Evolutionary conservation across 176 grass and related monocot species (phyloP), one percentile per base, ranked within the genome.

Genomic region (Avena atlantica): DNA sequence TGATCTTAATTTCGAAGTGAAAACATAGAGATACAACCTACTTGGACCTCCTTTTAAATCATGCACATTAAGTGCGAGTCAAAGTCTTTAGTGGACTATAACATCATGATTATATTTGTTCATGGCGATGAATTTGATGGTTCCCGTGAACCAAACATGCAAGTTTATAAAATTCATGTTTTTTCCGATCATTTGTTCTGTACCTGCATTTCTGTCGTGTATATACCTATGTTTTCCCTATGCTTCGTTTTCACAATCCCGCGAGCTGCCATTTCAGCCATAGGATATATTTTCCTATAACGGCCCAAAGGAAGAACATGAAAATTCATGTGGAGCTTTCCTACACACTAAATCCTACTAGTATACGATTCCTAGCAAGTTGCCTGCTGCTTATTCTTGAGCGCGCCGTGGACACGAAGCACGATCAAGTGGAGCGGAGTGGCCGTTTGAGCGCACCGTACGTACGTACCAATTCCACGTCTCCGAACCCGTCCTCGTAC

Each of bases 401-500:
- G 40, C 0, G 40, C 40, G 1, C 45, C 45, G 45, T 48, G 45
- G 45, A 48, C 45, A 48, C 45, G 9, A 48, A 10, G 0, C 40
- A 42, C 40, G 40, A 64, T 5, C 44, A 2, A 60, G 15, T 34
- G 0, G 21, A 11, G 15, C 12, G 0, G 21, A 11, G 17, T 21
- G 45, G 27, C 19, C 52, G 19, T 17, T 65, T 58, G 34, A 15
- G 73, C 47, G 40, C 25, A 44, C 78, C 10, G 12, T 15, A 70
- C 40, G 40, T 42, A 42, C 47, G 45, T 81, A 88, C 90, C 90
- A 74, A 75, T 60, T 89, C 76, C 52, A 94, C 86, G 57, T 94
- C 92, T 2, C 81, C 92, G 83, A 89, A 94, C 44, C 89, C 92
- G 16, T 94, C 87, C 4, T 94, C 92, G 80, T 94, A 94, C 87